A percentile compares a stretch with the other conserved stretches of the same genome.
phyloP scores from a whole-genome alignment of 345 rosid species.

The Hibiscus tridactylites region DNA sequence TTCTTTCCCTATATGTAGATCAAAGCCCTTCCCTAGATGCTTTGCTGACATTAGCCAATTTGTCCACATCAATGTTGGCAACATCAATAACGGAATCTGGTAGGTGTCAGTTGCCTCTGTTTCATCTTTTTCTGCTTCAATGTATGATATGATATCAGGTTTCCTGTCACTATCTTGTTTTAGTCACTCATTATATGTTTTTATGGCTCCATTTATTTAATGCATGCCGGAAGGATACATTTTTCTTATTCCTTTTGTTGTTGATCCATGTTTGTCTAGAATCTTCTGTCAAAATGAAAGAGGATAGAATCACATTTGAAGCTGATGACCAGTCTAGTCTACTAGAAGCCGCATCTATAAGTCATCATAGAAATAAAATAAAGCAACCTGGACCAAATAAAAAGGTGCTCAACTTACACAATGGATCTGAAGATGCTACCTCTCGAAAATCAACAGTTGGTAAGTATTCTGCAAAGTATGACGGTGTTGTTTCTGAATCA shows the following conservation, averaged over 20 bases:
- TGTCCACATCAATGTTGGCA: constrained; percentile 52
- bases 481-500: constrained; percentile 27
- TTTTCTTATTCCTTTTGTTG: constrained; percentile 7
- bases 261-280: constrained; percentile 37
- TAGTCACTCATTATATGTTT: not conserved
- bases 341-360: constrained; percentile 47
- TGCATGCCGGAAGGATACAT: not conserved
- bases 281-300: constrained; percentile 61
- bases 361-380: constrained; percentile 32
- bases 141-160: not conserved
- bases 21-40: constrained; percentile 57
- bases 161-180: not conserved
- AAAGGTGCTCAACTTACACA: constrained; percentile 22
- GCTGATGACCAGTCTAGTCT: constrained; percentile 41
- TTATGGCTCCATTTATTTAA: not conserved
- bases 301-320: constrained; percentile 38
- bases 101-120: constrained; percentile 6
- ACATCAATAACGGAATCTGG: constrained; percentile 62
- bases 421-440: constrained; percentile 33
- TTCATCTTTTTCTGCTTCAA: not conserved
- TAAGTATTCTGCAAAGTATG: constrained; percentile 26
- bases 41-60: constrained; percentile 67
- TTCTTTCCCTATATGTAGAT: constrained; percentile 30
- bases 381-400: constrained; percentile 33
- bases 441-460: constrained; percentile 43